phyloP scores from a whole-genome alignment of 2,329 filamentous ascomycete genomes.

The Leptographium wingfieldii region DNA sequence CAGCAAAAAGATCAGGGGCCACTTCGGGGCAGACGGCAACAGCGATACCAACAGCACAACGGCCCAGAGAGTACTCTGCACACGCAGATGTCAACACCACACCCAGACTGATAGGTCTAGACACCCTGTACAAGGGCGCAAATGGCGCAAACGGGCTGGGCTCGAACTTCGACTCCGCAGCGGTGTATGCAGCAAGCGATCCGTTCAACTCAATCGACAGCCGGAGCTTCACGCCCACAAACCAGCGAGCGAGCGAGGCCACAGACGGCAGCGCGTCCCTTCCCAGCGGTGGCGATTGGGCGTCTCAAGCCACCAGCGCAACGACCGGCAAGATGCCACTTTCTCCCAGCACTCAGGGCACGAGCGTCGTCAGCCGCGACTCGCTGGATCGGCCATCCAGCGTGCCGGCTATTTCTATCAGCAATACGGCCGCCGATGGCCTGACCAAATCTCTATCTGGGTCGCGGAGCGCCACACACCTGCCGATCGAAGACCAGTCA shows the following conservation, averaged over 20 bases:
- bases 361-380: constrained; percentile 50
- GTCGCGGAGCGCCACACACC: constrained; percentile 15
- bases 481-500: constrained; percentile 23
- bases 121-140: constrained; percentile 26
- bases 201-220: constrained; percentile 31
- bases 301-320: constrained; percentile 49
- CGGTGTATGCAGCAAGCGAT: constrained; percentile 36
- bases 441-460: constrained; percentile 18
- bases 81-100: constrained; percentile 7
- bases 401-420: constrained; percentile 21
- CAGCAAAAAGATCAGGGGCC: constrained; percentile 5
- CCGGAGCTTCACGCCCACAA: constrained; percentile 25
- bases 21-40: constrained; percentile 1
- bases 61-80: too few species aligned
- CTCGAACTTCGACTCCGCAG: constrained; percentile 32
- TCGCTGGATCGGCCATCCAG: constrained; percentile 38
- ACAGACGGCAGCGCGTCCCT: constrained; percentile 47
- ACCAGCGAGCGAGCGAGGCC: constrained; percentile 47
- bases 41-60: neutral
- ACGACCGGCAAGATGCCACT: constrained; percentile 52
- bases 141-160: constrained; percentile 24
- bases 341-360: constrained; percentile 53
- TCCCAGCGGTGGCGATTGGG: constrained; percentile 44
- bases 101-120: constrained; percentile 19
- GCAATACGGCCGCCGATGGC: constrained; percentile 20